These are phyloP conservation scores for Penicillium verhagenii DNA, from an alignment of 495 filamentous ascomycete genomes.

Conservation along the genomic window DNA sequence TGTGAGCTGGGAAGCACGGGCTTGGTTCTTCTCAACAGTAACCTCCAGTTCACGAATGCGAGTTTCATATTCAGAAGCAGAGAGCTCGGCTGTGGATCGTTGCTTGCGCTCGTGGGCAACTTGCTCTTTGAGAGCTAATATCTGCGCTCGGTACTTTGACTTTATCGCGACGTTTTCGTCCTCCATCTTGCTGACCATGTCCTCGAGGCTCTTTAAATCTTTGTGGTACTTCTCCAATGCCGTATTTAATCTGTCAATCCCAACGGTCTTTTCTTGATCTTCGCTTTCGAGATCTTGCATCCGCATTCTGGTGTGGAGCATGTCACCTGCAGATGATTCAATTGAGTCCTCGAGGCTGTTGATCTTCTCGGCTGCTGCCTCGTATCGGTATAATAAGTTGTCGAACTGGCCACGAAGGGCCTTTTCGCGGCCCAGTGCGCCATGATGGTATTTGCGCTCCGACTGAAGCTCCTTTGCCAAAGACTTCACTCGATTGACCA, in stretches of 20 bases:
- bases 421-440: constrained; percentile 34
- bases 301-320: constrained; percentile 43
- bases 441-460: constrained; percentile 31
- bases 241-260: constrained; percentile 57
- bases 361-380: constrained; percentile 43
- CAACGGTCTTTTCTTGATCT: constrained; percentile 55
- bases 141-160: constrained; percentile 28
- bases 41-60: constrained; percentile 44
- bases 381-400: constrained; percentile 34
- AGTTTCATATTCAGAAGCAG: constrained; percentile 30
- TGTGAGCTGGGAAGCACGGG: constrained; percentile 36
- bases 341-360: constrained; percentile 53
- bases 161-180: constrained; percentile 43
- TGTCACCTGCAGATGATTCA: constrained; percentile 53
- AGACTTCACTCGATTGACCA: constrained; percentile 35
- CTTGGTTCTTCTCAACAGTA: constrained; percentile 34
- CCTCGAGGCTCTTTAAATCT: constrained; percentile 63
- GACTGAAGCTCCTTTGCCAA: constrained; percentile 35
- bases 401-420: constrained; percentile 46
- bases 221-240: constrained; percentile 62
- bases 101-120: constrained; percentile 36
- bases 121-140: constrained; percentile 42
- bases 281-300: constrained; percentile 51
- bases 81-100: constrained; percentile 36
- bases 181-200: constrained; percentile 59